phyloP scores from a whole-genome alignment of 768 basidiomycete genomes.

The Leccinellum rugosiceps region DNA sequence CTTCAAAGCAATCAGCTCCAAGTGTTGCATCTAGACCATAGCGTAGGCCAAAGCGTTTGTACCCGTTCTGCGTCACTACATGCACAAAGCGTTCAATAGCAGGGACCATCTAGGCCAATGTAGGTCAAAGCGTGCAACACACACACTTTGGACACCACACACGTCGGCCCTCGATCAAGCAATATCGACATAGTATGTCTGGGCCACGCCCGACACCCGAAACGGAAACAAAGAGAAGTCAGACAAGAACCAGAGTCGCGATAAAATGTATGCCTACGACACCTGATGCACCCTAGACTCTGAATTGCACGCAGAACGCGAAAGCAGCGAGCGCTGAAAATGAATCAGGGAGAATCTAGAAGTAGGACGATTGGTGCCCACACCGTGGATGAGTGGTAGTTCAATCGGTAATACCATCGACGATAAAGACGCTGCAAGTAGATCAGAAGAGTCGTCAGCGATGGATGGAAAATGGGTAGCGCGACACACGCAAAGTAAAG shows the following conservation, averaged over 20 bases:
- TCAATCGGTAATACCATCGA: conserved; percentile 16
- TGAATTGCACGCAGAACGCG: conserved; percentile 31
- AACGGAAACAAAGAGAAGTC: neutral
- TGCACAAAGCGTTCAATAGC: neutral
- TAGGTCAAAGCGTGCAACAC: neutral
- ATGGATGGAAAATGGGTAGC: too few species aligned
- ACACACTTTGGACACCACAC: neutral
- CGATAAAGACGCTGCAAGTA: conserved; percentile 19
- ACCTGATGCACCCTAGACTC: conserved; percentile 86
- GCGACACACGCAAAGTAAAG: too few species aligned
- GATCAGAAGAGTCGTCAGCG: neutral
- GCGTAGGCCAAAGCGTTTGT: neutral
- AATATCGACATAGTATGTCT: too few species aligned
- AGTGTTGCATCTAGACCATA: neutral
- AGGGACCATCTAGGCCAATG: neutral
- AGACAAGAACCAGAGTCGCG: neutral
- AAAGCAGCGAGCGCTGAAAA: conserved; percentile 42
- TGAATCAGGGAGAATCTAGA: conserved; percentile 71
- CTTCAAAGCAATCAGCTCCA: neutral
- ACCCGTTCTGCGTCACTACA: too few species aligned
- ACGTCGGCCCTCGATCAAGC: too few species aligned
- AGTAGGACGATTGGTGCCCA: conserved; percentile 60
- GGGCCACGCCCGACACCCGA: neutral
- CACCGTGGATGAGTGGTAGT: neutral
- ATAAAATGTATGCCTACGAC: conserved; percentile 47